These are phyloP conservation scores for Athelia sp. DNA, from an alignment of 1,284 basidiomycete species.

Conservation along the genomic window DNA sequence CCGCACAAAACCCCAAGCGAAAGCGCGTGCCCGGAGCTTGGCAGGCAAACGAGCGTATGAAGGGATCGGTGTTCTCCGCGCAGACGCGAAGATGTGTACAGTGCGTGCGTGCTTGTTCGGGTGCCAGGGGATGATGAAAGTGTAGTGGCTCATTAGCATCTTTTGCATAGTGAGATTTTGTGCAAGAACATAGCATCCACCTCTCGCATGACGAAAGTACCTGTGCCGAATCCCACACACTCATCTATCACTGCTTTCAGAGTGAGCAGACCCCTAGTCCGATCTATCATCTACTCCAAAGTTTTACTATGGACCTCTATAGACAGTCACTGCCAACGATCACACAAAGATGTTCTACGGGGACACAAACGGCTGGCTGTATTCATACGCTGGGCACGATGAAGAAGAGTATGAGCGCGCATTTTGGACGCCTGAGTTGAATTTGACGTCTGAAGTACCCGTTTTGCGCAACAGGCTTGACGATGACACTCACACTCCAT, in stretches of 20 bases:
- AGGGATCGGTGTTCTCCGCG: too few species aligned
- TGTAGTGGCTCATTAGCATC: too few species aligned
- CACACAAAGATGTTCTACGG: constrained; percentile 35
- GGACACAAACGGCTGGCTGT: constrained; percentile 48
- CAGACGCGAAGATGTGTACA: too few species aligned
- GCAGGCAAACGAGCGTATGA: too few species aligned
- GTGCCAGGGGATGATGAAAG: too few species aligned
- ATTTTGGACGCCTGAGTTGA: constrained; percentile 36
- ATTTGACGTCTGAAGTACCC: constrained; percentile 28
- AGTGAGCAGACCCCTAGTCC: constrained; percentile 26
- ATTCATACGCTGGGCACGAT: constrained; percentile 23
- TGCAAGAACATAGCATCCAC: constrained; percentile 31
- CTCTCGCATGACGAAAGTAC: constrained; percentile 18
- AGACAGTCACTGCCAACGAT: constrained; percentile 30
- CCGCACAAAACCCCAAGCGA: too few species aligned
- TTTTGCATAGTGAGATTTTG: constrained; percentile 34
- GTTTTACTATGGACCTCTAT: not conserved
- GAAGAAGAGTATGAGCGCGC: constrained; percentile 6
- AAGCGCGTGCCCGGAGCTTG: too few species aligned
- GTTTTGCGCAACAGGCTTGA: constrained; percentile 6
- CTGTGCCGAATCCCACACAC: constrained; percentile 21
- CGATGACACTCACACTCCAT: not conserved
- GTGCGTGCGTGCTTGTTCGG: too few species aligned
- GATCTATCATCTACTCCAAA: not conserved
- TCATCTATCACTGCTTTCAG: constrained; percentile 37